phyloP scores from a whole-genome alignment of 2,329 filamentous ascomycete genomes.

The Arthrobotrys conoides region DNA sequence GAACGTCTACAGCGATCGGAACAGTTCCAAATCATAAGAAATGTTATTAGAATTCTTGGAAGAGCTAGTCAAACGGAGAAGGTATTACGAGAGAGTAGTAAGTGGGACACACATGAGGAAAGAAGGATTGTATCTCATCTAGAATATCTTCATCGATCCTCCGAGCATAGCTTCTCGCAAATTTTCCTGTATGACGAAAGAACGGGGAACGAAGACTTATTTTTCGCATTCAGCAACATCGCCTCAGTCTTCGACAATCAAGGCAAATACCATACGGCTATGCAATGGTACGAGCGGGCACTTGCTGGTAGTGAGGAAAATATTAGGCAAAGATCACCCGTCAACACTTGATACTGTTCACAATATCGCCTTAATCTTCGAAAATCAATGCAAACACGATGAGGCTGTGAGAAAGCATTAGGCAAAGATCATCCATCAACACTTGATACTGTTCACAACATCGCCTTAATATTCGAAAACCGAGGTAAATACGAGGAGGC shows the following conservation, averaged over 20 bases:
- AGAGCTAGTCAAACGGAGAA: not conserved
- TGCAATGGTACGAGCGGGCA: not conserved
- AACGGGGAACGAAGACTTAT: not conserved
- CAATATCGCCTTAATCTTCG: not conserved
- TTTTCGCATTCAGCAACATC: not conserved
- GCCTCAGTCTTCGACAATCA: not conserved
- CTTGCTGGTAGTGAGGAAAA: not conserved
- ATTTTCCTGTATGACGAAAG: not conserved
- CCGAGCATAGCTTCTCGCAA: not conserved
- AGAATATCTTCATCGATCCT: constrained; percentile 1
- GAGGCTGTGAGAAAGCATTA: constrained; percentile 24
- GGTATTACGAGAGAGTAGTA: not conserved
- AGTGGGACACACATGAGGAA: not conserved
- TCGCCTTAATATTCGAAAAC: not conserved
- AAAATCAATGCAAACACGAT: not conserved
- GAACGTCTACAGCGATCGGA: constrained; percentile 21
- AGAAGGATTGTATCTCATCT: constrained; percentile 1
- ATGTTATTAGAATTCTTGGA: not conserved
- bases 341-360: not conserved
- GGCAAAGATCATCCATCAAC: constrained; percentile 30
- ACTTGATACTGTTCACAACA: not conserved
- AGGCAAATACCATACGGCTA: not conserved
- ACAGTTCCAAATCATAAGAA: not conserved
- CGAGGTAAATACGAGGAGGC: not conserved
- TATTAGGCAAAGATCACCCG: not conserved